A percentile compares a stretch with the other conserved stretches of the same genome.
Evolutionary conservation across 441 rosid species (phyloP).

Genomic region (Gossypium gossypioides): DNA sequence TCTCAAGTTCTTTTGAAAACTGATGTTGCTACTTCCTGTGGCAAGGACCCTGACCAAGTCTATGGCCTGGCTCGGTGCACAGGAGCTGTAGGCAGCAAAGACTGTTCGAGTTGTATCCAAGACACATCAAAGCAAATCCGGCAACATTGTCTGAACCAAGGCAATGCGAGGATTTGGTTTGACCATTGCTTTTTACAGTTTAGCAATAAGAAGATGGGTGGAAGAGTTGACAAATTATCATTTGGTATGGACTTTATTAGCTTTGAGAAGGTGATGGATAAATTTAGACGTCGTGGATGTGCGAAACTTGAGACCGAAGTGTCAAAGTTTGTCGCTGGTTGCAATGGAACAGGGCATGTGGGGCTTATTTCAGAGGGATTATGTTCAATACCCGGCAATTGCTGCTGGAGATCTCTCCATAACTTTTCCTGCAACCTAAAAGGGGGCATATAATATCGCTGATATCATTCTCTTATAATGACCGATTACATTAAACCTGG

Average conservation of each 20-base stretch:
- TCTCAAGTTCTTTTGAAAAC: conserved; percentile 25
- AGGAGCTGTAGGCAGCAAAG: conserved; percentile 42
- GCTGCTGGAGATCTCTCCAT: conserved; percentile 24
- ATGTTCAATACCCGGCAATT: conserved; percentile 60
- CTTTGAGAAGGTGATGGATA: conserved; percentile 33
- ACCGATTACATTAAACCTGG: no score
- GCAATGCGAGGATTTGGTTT: conserved; percentile 55
- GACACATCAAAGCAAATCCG: conserved; percentile 51
- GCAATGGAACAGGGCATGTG: conserved; percentile 59
- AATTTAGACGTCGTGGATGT: conserved; percentile 39
- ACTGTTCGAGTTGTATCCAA: conserved; percentile 42
- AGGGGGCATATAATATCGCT: no score
- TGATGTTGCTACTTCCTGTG: conserved; percentile 29
- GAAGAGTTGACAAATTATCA: conserved; percentile 38
- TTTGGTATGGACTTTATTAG: conserved; percentile 35
- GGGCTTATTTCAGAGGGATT: conserved; percentile 34
- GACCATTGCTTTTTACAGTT: conserved; percentile 56
- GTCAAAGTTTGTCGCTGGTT: conserved; percentile 39
- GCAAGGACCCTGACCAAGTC: conserved; percentile 28
- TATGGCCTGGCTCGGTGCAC: conserved; percentile 67
- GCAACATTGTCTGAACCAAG: conserved; percentile 37
- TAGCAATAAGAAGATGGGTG: conserved; percentile 25
- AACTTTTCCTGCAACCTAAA: no score
- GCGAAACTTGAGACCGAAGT: conserved; percentile 42
- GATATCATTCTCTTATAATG: no score